Evolutionary conservation across 2,329 filamentous ascomycete genomes (phyloP).

Genomic region (Macrophomina tecta): DNA sequence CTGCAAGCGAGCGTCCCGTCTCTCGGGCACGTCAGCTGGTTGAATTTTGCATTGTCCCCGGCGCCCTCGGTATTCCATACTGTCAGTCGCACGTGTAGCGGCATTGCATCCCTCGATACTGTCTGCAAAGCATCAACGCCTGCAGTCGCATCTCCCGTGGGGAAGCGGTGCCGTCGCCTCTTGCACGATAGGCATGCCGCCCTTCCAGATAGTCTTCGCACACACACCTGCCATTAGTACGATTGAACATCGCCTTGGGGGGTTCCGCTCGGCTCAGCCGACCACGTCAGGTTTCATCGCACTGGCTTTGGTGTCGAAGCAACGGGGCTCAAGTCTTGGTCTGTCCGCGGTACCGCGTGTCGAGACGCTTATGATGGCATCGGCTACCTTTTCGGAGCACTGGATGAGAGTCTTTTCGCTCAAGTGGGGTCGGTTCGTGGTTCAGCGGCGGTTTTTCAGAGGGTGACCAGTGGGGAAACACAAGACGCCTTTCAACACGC

Average conservation of each 20-base stretch:
- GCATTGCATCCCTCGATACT: too few relatives aligned
- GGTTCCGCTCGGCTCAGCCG: slow-evolving; percentile 10
- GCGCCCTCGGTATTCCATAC: too few relatives aligned
- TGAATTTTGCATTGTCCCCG: too few relatives aligned
- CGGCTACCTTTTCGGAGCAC: background rate
- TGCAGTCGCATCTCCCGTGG: too few relatives aligned
- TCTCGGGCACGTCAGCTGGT: too few relatives aligned
- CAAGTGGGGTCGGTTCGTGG: background rate
- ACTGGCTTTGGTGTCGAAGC: background rate
- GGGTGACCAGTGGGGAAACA: background rate
- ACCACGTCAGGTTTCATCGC: background rate
- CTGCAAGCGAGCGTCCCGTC: too few relatives aligned
- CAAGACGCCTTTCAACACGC: background rate
- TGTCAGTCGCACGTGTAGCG: too few relatives aligned
- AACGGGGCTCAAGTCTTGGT: background rate
- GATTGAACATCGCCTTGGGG: background rate
- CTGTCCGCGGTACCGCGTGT: background rate
- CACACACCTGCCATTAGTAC: background rate
- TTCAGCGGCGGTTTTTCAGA: background rate
- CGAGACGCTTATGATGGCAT: background rate
- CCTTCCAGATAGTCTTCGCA: too few relatives aligned
- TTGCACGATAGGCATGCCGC: too few relatives aligned
- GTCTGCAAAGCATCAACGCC: too few relatives aligned
- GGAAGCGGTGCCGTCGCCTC: too few relatives aligned
- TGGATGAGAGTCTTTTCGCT: background rate